Base-by-base conservation (phyloP, 2,329 filamentous ascomycete species). In the Westerdykella sp. region DNA sequence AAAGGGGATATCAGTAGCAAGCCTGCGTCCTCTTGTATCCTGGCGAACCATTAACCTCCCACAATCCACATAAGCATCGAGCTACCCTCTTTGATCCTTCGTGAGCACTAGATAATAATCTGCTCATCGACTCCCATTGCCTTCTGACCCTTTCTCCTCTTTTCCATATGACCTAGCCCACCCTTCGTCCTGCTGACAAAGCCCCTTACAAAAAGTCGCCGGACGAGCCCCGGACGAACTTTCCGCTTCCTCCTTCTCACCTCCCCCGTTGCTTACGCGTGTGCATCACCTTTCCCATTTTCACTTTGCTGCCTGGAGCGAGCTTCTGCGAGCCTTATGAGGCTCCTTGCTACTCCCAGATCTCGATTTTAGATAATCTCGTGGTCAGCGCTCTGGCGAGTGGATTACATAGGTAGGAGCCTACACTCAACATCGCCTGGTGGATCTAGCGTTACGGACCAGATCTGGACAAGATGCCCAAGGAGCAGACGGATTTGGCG, bases 401-500 rank as follows among this genome's bases (percentile, higher is more conserved):
- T 9, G 9, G 32, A 15, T 18, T 14, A n/a, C n/a, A n/a, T n/a
- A n/a, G n/a, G n/a, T n/a, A 14, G n/a, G 15, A 14, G 12, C 9
- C 3, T 35, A 28, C 7, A 28, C 25, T 23, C 43, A 42, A 37
- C 43, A 18, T 39, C 35, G 38, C 40, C 40, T 31, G 35, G 37
- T 37, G 21, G 16, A 42, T 34, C 28, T 47, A 30, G 37, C 37
- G 15, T 34, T 25, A 34, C 31, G 15, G 16, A 23, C 37, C 37
- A 32, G 34, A 12, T 30, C 25, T 39, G 47, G 40, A 43, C 59
- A 55, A 46, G 15, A 67, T 67, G 63, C 63, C 63, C 2, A 67
- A 67, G 51, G 61, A 64, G 48, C 53, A 59, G 39, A 53, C 61
- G 35, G 48, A 47, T 25, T 40, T 63, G 44, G 57, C 59, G 34